Evolutionary conservation across 371 early-diverging fungal genomes (phyloP).

Genomic region (Amoeboaphelidium protococcarum): DNA sequence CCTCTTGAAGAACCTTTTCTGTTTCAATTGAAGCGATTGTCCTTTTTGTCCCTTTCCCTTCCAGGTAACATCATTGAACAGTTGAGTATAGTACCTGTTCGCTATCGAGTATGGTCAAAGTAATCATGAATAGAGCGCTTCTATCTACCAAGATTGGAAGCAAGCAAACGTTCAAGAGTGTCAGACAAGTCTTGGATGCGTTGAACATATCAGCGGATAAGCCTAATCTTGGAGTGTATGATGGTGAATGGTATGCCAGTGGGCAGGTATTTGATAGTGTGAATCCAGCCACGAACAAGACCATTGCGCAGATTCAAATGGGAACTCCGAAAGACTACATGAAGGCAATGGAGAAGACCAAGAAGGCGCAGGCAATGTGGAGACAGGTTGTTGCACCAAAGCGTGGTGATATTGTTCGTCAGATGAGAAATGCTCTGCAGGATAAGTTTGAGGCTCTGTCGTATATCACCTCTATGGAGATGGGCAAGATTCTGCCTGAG

Average conservation of each 20-base stretch:
- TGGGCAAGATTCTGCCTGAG: conserved; percentile 85
- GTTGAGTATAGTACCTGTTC: too few relatives aligned
- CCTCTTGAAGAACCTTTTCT: too few relatives aligned
- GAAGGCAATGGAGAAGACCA: conserved; percentile 24
- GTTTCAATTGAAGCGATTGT: neutral
- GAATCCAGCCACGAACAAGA: conserved; percentile 65
- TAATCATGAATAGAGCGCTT: too few relatives aligned
- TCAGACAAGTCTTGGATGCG: neutral
- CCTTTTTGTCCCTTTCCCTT: neutral
- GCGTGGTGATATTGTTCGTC: conserved; percentile 72
- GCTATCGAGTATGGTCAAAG: too few relatives aligned
- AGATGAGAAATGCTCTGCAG: conserved; percentile 63
- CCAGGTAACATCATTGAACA: neutral
- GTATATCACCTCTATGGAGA: conserved; percentile 60
- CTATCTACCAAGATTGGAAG: too few relatives aligned
- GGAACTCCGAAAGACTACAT: conserved; percentile 11
- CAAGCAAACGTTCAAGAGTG: too few relatives aligned
- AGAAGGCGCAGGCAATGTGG: conserved; percentile 36
- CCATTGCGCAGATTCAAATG: conserved; percentile 42
- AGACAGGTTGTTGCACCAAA: conserved; percentile 50
- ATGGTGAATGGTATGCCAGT: conserved; percentile 65
- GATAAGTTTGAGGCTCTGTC: conserved; percentile 50
- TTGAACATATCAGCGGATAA: neutral
- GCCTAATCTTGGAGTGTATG: conserved; percentile 50
- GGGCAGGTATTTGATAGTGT: conserved; percentile 41